These are phyloP conservation scores for Peronospora destructor DNA, from an alignment of 352 stramenopile genomes.

Conservation along the genomic window DNA sequence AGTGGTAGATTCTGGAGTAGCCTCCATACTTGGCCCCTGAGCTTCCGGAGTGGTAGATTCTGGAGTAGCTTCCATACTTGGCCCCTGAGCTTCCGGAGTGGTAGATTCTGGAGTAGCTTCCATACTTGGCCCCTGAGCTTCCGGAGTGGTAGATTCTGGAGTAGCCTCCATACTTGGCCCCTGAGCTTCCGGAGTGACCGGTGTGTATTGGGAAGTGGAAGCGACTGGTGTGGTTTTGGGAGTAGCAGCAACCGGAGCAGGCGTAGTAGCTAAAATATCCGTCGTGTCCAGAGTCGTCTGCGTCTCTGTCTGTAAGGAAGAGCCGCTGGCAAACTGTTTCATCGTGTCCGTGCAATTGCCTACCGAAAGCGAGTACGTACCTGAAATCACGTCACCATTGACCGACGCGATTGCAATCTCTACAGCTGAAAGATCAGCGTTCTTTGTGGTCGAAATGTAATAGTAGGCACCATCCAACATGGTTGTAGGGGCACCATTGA, in stretches of 20 bases:
- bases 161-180: neutral
- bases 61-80: neutral
- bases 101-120: neutral
- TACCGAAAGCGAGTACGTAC: constrained; percentile 41
- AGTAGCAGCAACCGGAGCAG: neutral
- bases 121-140: neutral
- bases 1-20: too few relatives aligned
- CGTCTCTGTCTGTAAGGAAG: constrained; percentile 12
- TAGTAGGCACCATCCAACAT: constrained; percentile 70
- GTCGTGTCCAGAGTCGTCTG: neutral
- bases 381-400: constrained; percentile 44
- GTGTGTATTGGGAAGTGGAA: constrained; percentile 4
- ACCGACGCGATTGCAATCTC: constrained; percentile 50
- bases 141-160: neutral
- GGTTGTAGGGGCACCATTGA: constrained; percentile 48
- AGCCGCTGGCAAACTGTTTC: constrained; percentile 26
- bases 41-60: too few relatives aligned
- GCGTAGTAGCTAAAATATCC: neutral
- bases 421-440: constrained; percentile 32
- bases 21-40: too few relatives aligned
- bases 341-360: constrained; percentile 29
- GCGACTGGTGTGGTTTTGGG: neutral
- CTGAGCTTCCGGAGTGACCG: constrained; percentile 1
- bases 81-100: neutral
- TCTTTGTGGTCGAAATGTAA: constrained; percentile 34